phyloP scores from a whole-genome alignment of 306 rosid genomes.

The Biancaea sappan region DNA sequence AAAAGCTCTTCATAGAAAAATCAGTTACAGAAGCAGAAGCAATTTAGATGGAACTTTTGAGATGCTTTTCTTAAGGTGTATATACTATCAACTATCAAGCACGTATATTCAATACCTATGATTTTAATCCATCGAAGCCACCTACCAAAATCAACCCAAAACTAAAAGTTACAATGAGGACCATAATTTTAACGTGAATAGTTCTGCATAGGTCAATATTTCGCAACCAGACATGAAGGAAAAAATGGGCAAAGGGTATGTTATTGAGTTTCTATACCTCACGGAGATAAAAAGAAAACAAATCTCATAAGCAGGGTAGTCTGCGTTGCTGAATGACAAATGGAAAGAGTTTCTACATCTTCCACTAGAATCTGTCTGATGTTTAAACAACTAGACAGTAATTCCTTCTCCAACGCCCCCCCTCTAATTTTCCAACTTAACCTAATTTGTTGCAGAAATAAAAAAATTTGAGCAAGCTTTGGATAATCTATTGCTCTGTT shows the following conservation, averaged over 20 bases:
- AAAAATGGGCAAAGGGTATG: not conserved
- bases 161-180: not conserved
- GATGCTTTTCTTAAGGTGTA: not conserved
- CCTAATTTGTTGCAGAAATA: not conserved
- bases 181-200: constrained; percentile 5
- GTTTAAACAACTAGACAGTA: not conserved
- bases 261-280: not conserved
- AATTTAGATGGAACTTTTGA: not conserved
- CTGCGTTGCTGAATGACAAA: constrained; percentile 10
- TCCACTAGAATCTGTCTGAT: constrained; percentile 20
- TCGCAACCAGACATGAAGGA: not conserved
- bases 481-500: constrained; percentile 11
- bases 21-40: not conserved
- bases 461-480: not conserved
- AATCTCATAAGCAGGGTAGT: not conserved
- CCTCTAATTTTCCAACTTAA: not conserved
- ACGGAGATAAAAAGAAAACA: constrained; percentile 23
- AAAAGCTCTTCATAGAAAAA: not conserved
- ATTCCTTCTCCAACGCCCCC: not conserved
- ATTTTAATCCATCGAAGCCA: constrained; percentile 14
- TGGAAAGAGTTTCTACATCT: constrained; percentile 3
- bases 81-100: not conserved
- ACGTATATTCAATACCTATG: not conserved
- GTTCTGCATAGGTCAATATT: not conserved
- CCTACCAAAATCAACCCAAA: not conserved